Evolutionary conservation across 1,139 yeast species (phyloP).

Genomic region (Starmera stellimalicola): DNA sequence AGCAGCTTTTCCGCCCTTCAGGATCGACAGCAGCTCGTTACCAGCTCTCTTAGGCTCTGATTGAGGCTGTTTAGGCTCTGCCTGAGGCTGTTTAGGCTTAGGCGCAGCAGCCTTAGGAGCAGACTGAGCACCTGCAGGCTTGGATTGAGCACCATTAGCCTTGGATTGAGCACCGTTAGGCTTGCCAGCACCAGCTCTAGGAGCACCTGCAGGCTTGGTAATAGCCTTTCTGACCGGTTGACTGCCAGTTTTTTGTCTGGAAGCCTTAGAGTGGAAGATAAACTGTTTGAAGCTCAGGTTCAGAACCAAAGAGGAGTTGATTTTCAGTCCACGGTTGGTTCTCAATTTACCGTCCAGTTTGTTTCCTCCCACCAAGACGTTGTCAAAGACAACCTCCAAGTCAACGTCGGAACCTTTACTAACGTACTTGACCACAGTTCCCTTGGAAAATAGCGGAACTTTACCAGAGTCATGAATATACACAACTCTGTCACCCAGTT

Average conservation of each 20-base stretch:
- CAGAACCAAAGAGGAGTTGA: slow-evolving; percentile 75
- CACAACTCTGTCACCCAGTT: slow-evolving; percentile 82
- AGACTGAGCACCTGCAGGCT: slow-evolving; percentile 3
- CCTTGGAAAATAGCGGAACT: slow-evolving; percentile 80
- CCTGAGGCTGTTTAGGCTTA: slow-evolving; percentile 5
- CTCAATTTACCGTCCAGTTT: slow-evolving; percentile 67
- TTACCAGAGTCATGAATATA: slow-evolving; percentile 85
- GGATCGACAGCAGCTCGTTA: slow-evolving; percentile 31
- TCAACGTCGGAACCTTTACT: slow-evolving; percentile 47
- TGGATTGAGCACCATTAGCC: slow-evolving; percentile 3
- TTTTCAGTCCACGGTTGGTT: slow-evolving; percentile 74
- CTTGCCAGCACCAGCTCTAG: neutral
- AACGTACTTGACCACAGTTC: slow-evolving; percentile 80
- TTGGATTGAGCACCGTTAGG: neutral
- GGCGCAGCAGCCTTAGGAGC: slow-evolving; percentile 5
- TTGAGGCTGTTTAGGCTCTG: slow-evolving; percentile 5
- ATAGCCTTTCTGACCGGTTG: neutral
- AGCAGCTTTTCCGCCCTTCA: slow-evolving; percentile 24
- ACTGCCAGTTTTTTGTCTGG: slow-evolving; percentile 19
- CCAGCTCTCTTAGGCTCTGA: slow-evolving; percentile 2
- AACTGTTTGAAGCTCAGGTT: slow-evolving; percentile 70
- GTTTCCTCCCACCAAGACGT: slow-evolving; percentile 74
- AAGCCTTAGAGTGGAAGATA: slow-evolving; percentile 65
- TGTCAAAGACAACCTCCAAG: slow-evolving; percentile 71
- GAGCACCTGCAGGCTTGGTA: slow-evolving; percentile 1